Base-by-base conservation (phyloP, 345 rosid genomes). In the Balakata baccata region DNA sequence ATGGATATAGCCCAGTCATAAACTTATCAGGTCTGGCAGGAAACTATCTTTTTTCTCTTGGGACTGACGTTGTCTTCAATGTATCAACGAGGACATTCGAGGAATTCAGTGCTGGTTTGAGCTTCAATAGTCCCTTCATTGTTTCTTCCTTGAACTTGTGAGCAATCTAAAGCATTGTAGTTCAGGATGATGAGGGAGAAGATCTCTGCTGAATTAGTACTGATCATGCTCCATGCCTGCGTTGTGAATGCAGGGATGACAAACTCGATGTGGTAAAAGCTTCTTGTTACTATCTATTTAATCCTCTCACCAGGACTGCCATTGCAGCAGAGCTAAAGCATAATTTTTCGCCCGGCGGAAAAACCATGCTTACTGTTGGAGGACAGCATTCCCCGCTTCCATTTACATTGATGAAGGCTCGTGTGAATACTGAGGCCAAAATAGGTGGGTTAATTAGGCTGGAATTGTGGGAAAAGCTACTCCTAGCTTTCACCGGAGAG, bases 281-380 rank as follows among this genome's bases (percentile, higher is more conserved):
- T 73, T 70, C 84, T 16, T 64, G 75, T 58, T 75, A 84, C 83
- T 79, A 65, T n/a, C 67, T 67, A 12, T 49, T 87, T 69, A 77
- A 77, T 70, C 82, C 84, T 6, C 58, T 74, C n/a, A 75, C 79
- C 20, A 78, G 75, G 38, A 84, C 87, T 8, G 85, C 84, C 59
- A 12, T 87, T 18, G 93, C 90, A 59, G 90, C 86, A 7, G 88
- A 87, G 73, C 14, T 84, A 70, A 84, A 79, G 80, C 86, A 83
- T 50, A 65, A 69, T 20, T 75, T 84, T 64, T 63, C 74, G 2
- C 14, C 8, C 2, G 64, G 61, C 7, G 54, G 66, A 23, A 56
- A 69, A 70, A 80, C 84, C 0, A 73, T 70, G 41, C 3, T 82
- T n/a, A 74, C 84, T 11, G 38, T 82, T 38, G 93, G 93, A 6